Conservation (phyloP, 257 asterid genomes). For the Scutellaria barbata region DNA sequence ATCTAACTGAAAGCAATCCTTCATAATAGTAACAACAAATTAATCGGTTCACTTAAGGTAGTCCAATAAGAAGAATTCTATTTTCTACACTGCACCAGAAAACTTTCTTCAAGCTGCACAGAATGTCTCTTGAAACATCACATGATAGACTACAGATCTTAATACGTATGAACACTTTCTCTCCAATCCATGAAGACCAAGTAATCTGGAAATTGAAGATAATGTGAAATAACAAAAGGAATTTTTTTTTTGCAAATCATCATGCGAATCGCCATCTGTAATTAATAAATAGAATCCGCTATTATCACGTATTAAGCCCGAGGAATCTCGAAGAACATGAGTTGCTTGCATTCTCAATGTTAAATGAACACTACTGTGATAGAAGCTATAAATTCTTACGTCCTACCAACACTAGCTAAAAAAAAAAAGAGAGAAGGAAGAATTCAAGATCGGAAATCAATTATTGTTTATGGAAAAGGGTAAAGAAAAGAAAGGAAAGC, state of each 20-base stretch:
- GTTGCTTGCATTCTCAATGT: not conserved
- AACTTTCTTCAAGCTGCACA: not conserved
- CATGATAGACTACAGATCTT: not conserved
- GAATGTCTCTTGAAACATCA: not conserved
- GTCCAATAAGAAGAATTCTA: not conserved
- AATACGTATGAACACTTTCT: not conserved
- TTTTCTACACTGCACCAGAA: conserved; percentile 19
- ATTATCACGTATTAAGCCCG: not conserved
- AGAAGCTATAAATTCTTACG: conserved; percentile 20
- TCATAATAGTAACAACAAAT: not conserved
- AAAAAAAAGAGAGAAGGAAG: not conserved
- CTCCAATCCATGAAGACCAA: not conserved
- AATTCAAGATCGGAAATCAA: not conserved
- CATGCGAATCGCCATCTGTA: conserved; percentile 13
- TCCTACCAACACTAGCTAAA: not conserved
- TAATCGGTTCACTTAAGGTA: not conserved
- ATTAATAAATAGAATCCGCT: not conserved
- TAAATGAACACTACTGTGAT: not conserved
- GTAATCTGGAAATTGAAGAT: not conserved
- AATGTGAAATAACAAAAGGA: not conserved
- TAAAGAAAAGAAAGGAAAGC: not conserved
- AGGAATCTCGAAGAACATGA: conserved; percentile 1
- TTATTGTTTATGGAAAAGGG: not conserved
- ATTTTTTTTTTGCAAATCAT: not conserved
- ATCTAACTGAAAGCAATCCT: not conserved